A percentile compares a stretch with the other conserved stretches of the same genome.
These are phyloP conservation scores for Camelina sativa DNA, from an alignment of 345 rosid species.

Conservation along the genomic window DNA sequence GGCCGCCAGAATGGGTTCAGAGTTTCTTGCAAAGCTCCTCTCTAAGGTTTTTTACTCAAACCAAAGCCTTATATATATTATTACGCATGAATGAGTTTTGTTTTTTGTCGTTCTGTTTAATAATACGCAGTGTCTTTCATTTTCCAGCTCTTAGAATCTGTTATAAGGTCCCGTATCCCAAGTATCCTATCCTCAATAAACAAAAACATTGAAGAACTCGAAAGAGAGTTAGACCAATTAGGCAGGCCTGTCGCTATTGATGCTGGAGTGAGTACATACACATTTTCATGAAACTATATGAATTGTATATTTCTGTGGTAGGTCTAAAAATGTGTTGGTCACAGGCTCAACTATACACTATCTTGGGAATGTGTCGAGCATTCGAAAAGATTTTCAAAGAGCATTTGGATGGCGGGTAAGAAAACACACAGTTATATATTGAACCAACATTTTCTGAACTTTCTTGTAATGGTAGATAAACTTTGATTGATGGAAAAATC, in stretches of 20 bases:
- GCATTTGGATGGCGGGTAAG: conserved; percentile 95
- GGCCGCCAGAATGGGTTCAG: conserved; percentile 89
- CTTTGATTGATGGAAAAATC: conserved; percentile 4
- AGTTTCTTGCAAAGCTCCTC: conserved; percentile 89
- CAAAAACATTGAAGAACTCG: conserved; percentile 82
- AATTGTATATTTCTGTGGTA: background rate
- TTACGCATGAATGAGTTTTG: background rate
- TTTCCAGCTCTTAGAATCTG: conserved; percentile 84
- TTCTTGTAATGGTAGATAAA: conserved; percentile 4
- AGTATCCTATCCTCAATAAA: conserved; percentile 76
- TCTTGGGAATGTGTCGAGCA: conserved; percentile 83
- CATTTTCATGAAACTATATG: background rate
- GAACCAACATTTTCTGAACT: background rate
- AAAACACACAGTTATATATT: background rate
- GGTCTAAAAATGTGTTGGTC: conserved; percentile 21
- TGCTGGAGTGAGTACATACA: conserved; percentile 77
- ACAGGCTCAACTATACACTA: conserved; percentile 81
- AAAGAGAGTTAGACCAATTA: conserved; percentile 84
- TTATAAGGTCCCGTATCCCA: conserved; percentile 82
- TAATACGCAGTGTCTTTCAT: conserved; percentile 17
- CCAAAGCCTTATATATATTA: background rate
- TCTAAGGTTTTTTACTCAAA: conserved; percentile 70
- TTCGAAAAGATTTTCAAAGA: conserved; percentile 88
- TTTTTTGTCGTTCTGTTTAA: conserved; percentile 10
- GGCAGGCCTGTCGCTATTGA: conserved; percentile 91